Evolutionary conservation across 2,329 filamentous ascomycete species (phyloP).

Genomic region (Sporothrix pseudoabietina): DNA sequence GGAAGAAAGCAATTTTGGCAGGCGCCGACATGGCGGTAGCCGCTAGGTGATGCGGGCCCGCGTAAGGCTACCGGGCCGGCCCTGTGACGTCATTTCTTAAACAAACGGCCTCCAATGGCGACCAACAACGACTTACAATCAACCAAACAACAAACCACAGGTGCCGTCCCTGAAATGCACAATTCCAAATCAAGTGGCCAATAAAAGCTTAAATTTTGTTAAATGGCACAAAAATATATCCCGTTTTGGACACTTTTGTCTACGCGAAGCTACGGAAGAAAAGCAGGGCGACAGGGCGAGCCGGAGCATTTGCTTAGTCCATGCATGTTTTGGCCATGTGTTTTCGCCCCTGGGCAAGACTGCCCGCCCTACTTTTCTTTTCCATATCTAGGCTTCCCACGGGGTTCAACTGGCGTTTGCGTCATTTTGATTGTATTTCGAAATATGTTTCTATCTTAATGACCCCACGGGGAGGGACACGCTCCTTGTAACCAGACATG

Average conservation of each 20-base stretch:
- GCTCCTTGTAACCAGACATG: background rate
- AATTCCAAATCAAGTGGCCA: background rate
- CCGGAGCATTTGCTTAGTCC: background rate
- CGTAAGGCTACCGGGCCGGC: slow-evolving; percentile 12
- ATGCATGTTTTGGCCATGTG: background rate
- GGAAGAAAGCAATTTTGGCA: background rate
- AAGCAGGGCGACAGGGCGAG: background rate
- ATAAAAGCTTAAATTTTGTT: background rate
- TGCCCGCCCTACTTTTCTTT: background rate
- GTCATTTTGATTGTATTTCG: background rate
- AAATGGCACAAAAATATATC: background rate
- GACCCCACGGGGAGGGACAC: background rate
- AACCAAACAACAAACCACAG: background rate
- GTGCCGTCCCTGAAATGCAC: background rate
- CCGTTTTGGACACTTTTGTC: background rate
- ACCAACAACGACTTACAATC: background rate
- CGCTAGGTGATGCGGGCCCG: background rate
- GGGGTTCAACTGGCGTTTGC: background rate
- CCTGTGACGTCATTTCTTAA: slow-evolving; percentile 19
- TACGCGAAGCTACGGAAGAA: background rate
- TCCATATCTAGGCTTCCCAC: background rate
- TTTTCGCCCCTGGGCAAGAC: background rate
- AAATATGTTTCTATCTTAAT: background rate
- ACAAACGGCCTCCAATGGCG: background rate
- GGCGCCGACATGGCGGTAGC: background rate